Conservation (phyloP, 2,329 filamentous ascomycete genomes). For the Decorospora gaudefroyi region DNA sequence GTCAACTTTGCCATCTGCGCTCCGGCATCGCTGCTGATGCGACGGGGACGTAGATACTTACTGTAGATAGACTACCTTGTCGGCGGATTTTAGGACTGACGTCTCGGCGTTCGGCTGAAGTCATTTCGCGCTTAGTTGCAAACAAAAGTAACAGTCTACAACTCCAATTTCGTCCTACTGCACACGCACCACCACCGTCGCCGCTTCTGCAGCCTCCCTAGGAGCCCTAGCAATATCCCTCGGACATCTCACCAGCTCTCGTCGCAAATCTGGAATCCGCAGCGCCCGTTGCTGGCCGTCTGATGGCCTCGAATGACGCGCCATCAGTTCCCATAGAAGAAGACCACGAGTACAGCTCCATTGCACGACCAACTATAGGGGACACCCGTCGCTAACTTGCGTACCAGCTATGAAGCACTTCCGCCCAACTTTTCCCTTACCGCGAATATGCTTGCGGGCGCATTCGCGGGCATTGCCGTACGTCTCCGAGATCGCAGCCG, state of each 20-base stretch:
- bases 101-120: slow-evolving; percentile 36
- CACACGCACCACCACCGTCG: slow-evolving; percentile 18
- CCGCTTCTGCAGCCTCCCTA: slow-evolving; percentile 13
- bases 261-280: slow-evolving; percentile 46
- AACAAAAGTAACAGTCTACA: slow-evolving; percentile 40
- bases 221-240: slow-evolving; percentile 9
- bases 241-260: slow-evolving; percentile 10
- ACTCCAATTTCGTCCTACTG: slow-evolving; percentile 22
- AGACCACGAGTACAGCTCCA: slow-evolving; percentile 49
- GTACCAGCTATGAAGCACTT: slow-evolving; percentile 79
- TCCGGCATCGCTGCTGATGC: slow-evolving; percentile 26
- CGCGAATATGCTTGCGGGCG: slow-evolving; percentile 94
- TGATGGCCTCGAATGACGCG: slow-evolving; percentile 50
- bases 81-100: slow-evolving; percentile 22
- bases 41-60: slow-evolving; percentile 4
- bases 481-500: slow-evolving; percentile 40
- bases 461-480: slow-evolving; percentile 95
- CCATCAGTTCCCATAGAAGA: slow-evolving; percentile 44
- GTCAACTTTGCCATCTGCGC: slow-evolving; percentile 5
- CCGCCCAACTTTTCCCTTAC: slow-evolving; percentile 91
- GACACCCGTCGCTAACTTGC: slow-evolving; percentile 29
- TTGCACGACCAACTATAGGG: slow-evolving; percentile 4
- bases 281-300: slow-evolving; percentile 43
- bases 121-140: slow-evolving; percentile 35
- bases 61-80: slow-evolving; percentile 6